Percentiles rank a stretch among this genome's conserved stretches.
Evolutionary conservation across 2,329 filamentous ascomycete genomes (phyloP).

Genomic region (Arthroderma uncinatum): DNA sequence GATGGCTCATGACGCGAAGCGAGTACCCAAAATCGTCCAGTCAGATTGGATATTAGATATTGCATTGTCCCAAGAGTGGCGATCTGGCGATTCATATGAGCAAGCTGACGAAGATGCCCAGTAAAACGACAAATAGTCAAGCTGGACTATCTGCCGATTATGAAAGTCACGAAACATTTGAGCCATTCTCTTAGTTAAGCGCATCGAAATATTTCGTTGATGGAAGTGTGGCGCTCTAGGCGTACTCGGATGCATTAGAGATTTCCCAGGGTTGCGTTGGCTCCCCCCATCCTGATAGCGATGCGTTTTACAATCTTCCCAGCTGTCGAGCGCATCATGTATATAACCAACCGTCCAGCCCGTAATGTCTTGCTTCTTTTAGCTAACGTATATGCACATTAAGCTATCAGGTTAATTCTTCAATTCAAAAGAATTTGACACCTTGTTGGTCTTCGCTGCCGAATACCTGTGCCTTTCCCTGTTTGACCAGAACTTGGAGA

Average conservation of each 20-base stretch:
- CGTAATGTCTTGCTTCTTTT: neutral
- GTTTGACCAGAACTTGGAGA: slow-evolving; percentile 70
- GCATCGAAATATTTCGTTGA: neutral
- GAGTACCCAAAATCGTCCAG: slow-evolving; percentile 67
- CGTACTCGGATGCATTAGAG: neutral
- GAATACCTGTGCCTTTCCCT: slow-evolving; percentile 87
- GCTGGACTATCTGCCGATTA: neutral
- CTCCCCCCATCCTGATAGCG: neutral
- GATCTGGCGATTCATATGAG: slow-evolving; percentile 53
- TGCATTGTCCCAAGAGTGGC: slow-evolving; percentile 74
- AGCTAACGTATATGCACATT: neutral
- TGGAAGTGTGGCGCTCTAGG: neutral
- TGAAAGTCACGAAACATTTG: neutral
- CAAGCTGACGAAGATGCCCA: slow-evolving; percentile 23
- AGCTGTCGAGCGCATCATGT: neutral
- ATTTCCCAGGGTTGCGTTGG: neutral
- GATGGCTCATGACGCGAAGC: slow-evolving; percentile 66
- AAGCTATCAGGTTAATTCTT: neutral
- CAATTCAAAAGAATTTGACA: slow-evolving; percentile 78
- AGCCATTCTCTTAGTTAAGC: neutral
- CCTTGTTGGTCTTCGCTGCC: slow-evolving; percentile 77
- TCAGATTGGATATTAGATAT: slow-evolving; percentile 85
- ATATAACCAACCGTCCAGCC: neutral
- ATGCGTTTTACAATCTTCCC: neutral
- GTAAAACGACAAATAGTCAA: neutral